Evolutionary conservation across 768 basidiomycete species (phyloP).

Genomic region (Porpolomopsis calyptriformis): DNA sequence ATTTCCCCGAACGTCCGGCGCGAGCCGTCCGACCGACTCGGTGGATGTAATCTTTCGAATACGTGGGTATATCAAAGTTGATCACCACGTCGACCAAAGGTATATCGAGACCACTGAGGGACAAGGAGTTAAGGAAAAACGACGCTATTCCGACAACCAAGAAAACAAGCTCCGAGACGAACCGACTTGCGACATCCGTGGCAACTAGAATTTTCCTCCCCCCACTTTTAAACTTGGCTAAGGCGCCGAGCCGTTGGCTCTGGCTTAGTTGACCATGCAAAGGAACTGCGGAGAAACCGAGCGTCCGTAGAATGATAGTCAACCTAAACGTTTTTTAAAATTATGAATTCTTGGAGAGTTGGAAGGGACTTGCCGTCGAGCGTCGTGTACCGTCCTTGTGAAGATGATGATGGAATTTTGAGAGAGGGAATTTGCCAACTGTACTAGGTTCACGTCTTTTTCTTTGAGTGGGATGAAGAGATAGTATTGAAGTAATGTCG

Average conservation of each 20-base stretch:
- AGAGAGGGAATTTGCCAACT: conserved; percentile 79
- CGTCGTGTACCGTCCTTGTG: conserved; percentile 90
- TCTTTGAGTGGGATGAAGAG: conserved; percentile 84
- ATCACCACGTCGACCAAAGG: conserved; percentile 93
- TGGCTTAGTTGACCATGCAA: conserved; percentile 93
- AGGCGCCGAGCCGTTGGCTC: conserved; percentile 83
- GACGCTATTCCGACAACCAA: too few relatives aligned
- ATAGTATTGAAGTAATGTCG: conserved; percentile 91
- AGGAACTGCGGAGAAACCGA: conserved; percentile 92
- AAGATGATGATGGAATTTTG: conserved; percentile 95
- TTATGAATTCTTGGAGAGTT: too few relatives aligned
- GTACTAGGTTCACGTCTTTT: conserved; percentile 86
- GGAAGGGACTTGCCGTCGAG: conserved; percentile 50
- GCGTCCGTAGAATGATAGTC: conserved; percentile 77
- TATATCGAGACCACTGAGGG: conserved; percentile 78
- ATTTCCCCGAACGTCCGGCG: conserved; percentile 94
- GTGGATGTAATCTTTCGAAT: conserved; percentile 99
- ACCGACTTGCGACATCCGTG: conserved; percentile 93
- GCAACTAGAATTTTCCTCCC: conserved; percentile 87
- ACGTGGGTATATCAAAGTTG: conserved; percentile 95
- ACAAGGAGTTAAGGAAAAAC: conserved; percentile 1
- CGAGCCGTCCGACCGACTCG: conserved; percentile 95
- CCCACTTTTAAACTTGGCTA: conserved; percentile 93
- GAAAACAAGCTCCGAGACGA: conserved; percentile 18
- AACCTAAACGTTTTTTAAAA: too few relatives aligned